Evolutionary conservation across 1,139 yeast species (phyloP).

Genomic region (Debaryomyces coudertii): DNA sequence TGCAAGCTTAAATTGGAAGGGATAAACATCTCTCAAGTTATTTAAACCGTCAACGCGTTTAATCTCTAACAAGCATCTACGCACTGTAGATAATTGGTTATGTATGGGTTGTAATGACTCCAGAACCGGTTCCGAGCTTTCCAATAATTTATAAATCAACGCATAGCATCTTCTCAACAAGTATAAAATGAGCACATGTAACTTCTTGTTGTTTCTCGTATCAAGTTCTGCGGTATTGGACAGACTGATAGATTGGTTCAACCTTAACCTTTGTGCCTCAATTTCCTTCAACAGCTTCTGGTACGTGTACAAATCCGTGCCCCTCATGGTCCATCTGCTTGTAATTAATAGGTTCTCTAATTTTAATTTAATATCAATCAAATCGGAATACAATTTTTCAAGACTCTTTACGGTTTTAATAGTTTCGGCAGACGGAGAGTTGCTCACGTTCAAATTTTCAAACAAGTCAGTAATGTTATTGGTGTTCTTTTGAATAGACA

Average conservation of each 20-base stretch:
- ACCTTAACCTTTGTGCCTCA: constrained; percentile 64
- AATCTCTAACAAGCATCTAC: constrained; percentile 85
- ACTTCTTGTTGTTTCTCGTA: constrained; percentile 28
- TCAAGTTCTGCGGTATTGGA: background rate
- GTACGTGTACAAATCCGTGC: constrained; percentile 85
- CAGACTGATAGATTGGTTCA: constrained; percentile 12
- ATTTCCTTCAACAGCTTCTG: constrained; percentile 73
- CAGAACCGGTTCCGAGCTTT: constrained; percentile 91
- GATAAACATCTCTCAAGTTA: constrained; percentile 84
- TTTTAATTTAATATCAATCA: constrained; percentile 67
- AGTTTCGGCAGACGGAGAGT: constrained; percentile 18
- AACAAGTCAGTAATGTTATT: constrained; percentile 24
- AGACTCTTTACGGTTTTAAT: constrained; percentile 18
- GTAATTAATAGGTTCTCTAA: constrained; percentile 84
- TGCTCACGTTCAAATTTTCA: constrained; percentile 28
- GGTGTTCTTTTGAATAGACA: constrained; percentile 59
- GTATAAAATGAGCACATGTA: constrained; percentile 72
- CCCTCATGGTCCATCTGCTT: constrained; percentile 95
- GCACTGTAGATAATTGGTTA: constrained; percentile 87
- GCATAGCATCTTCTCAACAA: constrained; percentile 88
- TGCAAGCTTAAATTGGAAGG: constrained; percentile 92
- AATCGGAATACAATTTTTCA: constrained; percentile 34
- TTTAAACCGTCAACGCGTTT: constrained; percentile 91
- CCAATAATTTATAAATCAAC: constrained; percentile 81
- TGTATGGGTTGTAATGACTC: constrained; percentile 92